Percentiles rank a stretch among this genome's conserved stretches.
These are phyloP conservation scores for Xylaria cubensis DNA, from an alignment of 495 filamentous ascomycete species.

Conservation along the genomic window DNA sequence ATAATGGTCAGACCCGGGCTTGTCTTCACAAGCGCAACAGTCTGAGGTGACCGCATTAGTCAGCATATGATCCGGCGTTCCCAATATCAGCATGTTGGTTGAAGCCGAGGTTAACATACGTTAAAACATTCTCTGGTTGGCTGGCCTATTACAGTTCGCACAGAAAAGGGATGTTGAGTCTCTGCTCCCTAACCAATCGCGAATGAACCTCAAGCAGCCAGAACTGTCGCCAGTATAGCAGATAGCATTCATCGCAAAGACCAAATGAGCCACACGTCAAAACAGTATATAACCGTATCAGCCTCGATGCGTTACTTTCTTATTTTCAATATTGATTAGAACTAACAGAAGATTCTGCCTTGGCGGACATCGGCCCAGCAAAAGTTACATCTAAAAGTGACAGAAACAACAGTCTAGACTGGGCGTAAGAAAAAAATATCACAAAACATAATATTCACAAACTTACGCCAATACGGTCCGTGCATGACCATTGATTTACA, in stretches of 20 bases:
- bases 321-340: neutral
- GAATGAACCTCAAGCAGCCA: neutral
- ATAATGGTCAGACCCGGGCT: neutral
- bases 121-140: neutral
- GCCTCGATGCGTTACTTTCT: neutral
- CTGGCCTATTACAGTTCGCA: neutral
- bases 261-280: neutral
- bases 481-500: neutral
- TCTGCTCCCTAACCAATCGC: neutral
- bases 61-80: neutral
- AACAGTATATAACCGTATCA: neutral
- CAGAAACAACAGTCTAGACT: neutral
- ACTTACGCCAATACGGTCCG: neutral
- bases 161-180: neutral
- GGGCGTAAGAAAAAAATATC: neutral
- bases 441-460: neutral
- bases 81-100: neutral
- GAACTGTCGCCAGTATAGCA: constrained; percentile 2
- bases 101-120: neutral
- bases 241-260: constrained; percentile 3
- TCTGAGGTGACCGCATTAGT: neutral
- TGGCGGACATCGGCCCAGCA: neutral
- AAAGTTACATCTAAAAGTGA: neutral
- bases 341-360: neutral
- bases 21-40: constrained; percentile 3